phyloP scores from a whole-genome alignment of 192 early-diverging fungal genomes.

The Coemansia aciculifera region DNA sequence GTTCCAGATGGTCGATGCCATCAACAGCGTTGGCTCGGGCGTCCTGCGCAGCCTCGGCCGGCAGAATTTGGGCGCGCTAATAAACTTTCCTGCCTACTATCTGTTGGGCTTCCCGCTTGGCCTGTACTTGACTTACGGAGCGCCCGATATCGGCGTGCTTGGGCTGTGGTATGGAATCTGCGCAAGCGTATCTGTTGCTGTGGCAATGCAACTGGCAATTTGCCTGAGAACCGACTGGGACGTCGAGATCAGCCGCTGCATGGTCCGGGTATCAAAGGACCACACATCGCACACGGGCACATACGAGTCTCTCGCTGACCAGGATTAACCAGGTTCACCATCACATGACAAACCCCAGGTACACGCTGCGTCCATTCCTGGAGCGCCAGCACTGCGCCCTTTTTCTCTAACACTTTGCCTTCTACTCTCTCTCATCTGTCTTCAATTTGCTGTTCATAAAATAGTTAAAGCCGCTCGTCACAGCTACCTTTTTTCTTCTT shows the following conservation, averaged over 20 bases:
- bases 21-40: constrained; percentile 63
- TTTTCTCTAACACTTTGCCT: background rate
- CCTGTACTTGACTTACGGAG: constrained; percentile 55
- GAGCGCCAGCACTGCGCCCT: background rate
- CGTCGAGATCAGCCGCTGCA: constrained; percentile 40
- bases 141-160: constrained; percentile 35
- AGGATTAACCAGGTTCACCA: background rate
- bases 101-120: constrained; percentile 60
- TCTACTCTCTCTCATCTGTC: constrained; percentile 1
- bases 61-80: constrained; percentile 57
- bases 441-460: background rate
- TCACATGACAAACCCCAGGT: background rate
- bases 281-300: constrained; percentile 8
- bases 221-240: constrained; percentile 33
- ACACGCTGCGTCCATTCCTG: background rate
- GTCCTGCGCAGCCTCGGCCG: constrained; percentile 59
- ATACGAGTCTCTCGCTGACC: background rate
- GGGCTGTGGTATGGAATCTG: constrained; percentile 57
- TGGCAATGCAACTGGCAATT: constrained; percentile 39
- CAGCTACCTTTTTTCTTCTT: background rate
- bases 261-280: constrained; percentile 41
- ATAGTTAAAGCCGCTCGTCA: background rate
- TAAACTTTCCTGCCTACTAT: constrained; percentile 61
- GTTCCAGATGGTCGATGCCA: constrained; percentile 67
- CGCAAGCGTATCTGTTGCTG: constrained; percentile 35